Conservation (phyloP, 768 basidiomycete species). For the Tubosaeta sp. region DNA sequence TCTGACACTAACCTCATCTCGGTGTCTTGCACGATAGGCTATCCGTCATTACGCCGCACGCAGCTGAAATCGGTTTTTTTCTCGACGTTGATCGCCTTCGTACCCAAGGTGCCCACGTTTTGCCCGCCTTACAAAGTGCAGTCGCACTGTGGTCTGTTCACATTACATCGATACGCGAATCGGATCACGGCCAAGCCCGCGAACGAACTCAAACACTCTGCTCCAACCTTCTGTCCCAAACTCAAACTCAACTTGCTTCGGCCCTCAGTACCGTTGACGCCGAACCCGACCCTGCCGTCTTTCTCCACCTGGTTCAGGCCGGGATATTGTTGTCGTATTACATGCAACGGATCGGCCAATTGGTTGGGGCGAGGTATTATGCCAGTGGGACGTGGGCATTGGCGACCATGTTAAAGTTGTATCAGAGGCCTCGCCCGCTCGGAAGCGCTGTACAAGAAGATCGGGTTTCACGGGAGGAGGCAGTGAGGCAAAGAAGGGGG, state of each 20-base stretch:
- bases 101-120: conserved; percentile 36
- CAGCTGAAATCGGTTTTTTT: conserved; percentile 63
- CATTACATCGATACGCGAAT: conserved; percentile 37
- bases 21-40: conserved; percentile 12
- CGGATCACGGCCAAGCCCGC: conserved; percentile 30
- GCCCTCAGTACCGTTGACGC: conserved; percentile 38
- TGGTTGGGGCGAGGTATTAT: conserved; percentile 58
- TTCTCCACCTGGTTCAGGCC: conserved; percentile 55
- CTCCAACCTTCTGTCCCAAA: conserved; percentile 41
- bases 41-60: conserved; percentile 48
- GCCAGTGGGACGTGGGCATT: conserved; percentile 45
- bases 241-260: conserved; percentile 43
- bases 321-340: conserved; percentile 64
- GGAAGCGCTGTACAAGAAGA: neutral
- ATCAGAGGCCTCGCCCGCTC: conserved; percentile 26
- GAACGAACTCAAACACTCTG: neutral
- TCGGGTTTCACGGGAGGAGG: conserved; percentile 3
- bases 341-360: conserved; percentile 55
- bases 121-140: conserved; percentile 45
- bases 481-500: neutral
- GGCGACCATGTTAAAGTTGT: conserved; percentile 43
- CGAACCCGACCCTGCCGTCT: conserved; percentile 31
- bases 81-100: conserved; percentile 49
- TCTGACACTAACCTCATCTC: neutral
- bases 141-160: conserved; percentile 53